phyloP scores from a whole-genome alignment of 2,329 filamentous ascomycete genomes.

The Apiospora rasikravindrae region DNA sequence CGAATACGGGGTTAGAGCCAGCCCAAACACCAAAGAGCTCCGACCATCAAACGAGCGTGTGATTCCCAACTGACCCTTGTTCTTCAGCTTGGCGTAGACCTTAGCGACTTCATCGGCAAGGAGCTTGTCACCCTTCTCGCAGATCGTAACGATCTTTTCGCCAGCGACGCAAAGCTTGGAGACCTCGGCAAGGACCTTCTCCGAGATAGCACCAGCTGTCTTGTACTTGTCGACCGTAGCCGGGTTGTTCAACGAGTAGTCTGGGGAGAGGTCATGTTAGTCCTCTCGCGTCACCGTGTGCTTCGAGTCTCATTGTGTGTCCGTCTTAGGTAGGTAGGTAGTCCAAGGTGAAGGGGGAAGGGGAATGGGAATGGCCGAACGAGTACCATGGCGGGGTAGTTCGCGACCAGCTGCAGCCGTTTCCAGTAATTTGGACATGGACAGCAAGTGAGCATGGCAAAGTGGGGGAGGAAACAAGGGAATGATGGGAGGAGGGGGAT shows the following conservation, averaged over 20 bases:
- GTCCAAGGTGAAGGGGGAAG: background rate
- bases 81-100: slow-evolving; percentile 99
- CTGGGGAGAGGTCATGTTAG: slow-evolving; percentile 49
- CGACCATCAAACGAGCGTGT: slow-evolving; percentile 14
- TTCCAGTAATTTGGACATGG: slow-evolving; percentile 13
- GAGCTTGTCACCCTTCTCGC: slow-evolving; percentile 93
- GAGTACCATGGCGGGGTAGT: slow-evolving; percentile 19
- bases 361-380: background rate
- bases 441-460: slow-evolving; percentile 8
- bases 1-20: slow-evolving; percentile 3
- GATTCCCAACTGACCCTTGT: slow-evolving; percentile 73
- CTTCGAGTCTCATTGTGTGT: background rate
- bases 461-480: slow-evolving; percentile 14
- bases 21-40: background rate
- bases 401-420: slow-evolving; percentile 15
- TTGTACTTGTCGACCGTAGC: slow-evolving; percentile 99
- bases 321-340: background rate
- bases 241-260: slow-evolving; percentile 88
- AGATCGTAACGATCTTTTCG: slow-evolving; percentile 91
- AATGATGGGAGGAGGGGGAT: slow-evolving; percentile 18
- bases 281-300: background rate
- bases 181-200: slow-evolving; percentile 92
- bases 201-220: slow-evolving; percentile 91
- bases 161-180: slow-evolving; percentile 76
- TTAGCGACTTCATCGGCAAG: slow-evolving; percentile 92